Evolutionary conservation across 1,284 basidiomycete genomes (phyloP).

Genomic region (Ganoderma boninense): DNA sequence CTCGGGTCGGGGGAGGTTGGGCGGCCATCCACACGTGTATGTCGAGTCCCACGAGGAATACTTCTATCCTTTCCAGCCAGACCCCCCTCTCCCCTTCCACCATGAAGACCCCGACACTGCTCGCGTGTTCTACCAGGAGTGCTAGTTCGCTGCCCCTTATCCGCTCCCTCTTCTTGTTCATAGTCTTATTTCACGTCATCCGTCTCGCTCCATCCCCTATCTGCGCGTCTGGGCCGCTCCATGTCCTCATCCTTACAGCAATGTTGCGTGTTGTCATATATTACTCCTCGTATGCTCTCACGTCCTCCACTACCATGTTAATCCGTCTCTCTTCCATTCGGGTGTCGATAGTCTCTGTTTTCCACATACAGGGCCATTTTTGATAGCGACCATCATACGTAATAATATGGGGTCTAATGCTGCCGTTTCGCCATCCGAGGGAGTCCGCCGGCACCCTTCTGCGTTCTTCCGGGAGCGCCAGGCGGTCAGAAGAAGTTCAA

Average conservation of each 20-base stretch:
- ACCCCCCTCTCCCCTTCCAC: conserved; percentile 69
- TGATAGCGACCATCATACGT: conserved; percentile 33
- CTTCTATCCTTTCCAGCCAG: conserved; percentile 70
- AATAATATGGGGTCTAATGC: conserved; percentile 23
- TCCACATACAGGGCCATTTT: conserved; percentile 33
- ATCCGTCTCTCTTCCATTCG: conserved; percentile 20
- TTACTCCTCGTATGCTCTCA: conserved; percentile 33
- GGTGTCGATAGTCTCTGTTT: conserved; percentile 28
- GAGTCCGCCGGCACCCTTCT: conserved; percentile 10
- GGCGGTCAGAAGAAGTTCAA: neutral
- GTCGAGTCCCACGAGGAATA: conserved; percentile 64
- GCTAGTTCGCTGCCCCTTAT: conserved; percentile 51
- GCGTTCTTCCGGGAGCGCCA: conserved; percentile 9
- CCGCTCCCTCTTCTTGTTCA: conserved; percentile 17
- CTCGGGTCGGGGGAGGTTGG: conserved; percentile 56
- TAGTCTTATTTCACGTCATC: conserved; percentile 9
- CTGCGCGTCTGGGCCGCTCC: neutral
- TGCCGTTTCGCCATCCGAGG: conserved; percentile 4
- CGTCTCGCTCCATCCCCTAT: conserved; percentile 5
- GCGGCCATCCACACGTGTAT: conserved; percentile 63
- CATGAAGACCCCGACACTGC: conserved; percentile 56
- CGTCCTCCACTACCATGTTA: conserved; percentile 27
- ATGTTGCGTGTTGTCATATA: conserved; percentile 28
- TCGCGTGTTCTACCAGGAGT: conserved; percentile 60
- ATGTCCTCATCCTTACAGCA: conserved; percentile 9